Evolutionary conservation across 768 basidiomycete species (phyloP), one percentile per base, ranked within the genome.

Genomic region (Steccherinum ochraceum): DNA sequence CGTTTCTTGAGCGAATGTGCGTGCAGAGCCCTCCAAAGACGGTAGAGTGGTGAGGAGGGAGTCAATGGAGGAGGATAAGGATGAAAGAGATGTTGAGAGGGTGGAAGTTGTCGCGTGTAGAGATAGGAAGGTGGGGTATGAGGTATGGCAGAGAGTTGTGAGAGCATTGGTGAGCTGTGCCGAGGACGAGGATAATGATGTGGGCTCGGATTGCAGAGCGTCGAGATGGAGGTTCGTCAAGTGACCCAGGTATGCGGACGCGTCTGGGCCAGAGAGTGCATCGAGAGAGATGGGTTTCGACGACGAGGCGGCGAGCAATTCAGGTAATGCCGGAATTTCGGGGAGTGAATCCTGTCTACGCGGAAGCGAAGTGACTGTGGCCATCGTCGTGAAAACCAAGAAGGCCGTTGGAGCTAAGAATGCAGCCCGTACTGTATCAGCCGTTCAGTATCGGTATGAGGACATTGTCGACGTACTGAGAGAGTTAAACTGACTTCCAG

Each of bases 61-160:
- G 51, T 80, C 74, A 51, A 97, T 81, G 4, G 91, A 91, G 10
- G 75, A 65, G 1, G 87, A 83, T 48, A 97, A 78, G 3, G 86
- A 82, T 0, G 78, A 74, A 53, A 97, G 78, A 1, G 93, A 89
- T 3, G 73, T 67, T 1, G 81, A 73, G 50, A 96, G 78, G 0
- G 86, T 81, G 45, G 81, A 80, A 3, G 90, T 89, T 16, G 88
- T 86, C 44, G 77, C 67, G 64, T 94, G 92, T 11, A 94, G 76
- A n/a, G 88, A 85, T 55, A 95, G 79, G 65, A 96, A 95, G 0
- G 92, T 93, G 24, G 88, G 82, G 66, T 96, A 93, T 20, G 93
- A 93, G 3, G 90, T 84, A 53, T 91, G 87, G 49, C 93, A 94
- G 12, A 97, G 78, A 40, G 88, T 86, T 10, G 89, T 93, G 55